A percentile compares a stretch with the other conserved stretches of the same genome.
These are phyloP conservation scores for Neolentinus lepideus DNA, from an alignment of 1,284 basidiomycete genomes.

Conservation along the genomic window DNA sequence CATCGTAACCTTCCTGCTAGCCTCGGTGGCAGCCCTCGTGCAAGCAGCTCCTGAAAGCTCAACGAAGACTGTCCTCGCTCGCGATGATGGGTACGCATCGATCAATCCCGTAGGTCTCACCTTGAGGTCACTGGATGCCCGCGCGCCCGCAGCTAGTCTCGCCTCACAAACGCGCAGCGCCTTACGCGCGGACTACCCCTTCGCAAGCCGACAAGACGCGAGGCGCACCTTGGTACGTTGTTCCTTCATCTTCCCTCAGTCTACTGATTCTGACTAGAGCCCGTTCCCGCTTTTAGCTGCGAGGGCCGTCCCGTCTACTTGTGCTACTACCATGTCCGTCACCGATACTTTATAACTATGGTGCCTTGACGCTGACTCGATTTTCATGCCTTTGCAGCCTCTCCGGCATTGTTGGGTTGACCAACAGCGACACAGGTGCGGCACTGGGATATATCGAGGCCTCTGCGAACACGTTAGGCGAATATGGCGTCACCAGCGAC, in stretches of 20 bases:
- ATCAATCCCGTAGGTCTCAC: not conserved
- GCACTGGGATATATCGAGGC: conserved; percentile 7
- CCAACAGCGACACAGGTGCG: not conserved
- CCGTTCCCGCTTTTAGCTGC: too few species aligned
- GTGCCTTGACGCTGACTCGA: too few species aligned
- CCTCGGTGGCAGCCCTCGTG: not conserved
- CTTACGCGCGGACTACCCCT: conserved; percentile 17
- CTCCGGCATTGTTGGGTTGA: conserved; percentile 11
- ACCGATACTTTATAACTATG: too few species aligned
- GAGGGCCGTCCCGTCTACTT: not conserved
- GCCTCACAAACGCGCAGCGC: conserved; percentile 16
- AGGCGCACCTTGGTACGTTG: not conserved
- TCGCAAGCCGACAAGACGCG: conserved; percentile 12
- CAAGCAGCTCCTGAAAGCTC: not conserved
- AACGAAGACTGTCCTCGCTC: not conserved
- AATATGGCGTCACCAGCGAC: conserved; percentile 13
- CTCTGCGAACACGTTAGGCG: conserved; percentile 14
- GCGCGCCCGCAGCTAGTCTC: not conserved
- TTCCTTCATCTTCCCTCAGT: too few species aligned
- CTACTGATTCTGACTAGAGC: too few species aligned
- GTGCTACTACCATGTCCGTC: not conserved
- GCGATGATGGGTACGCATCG: not conserved
- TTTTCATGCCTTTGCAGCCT: too few species aligned
- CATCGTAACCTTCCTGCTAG: not conserved
- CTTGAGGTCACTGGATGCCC: not conserved